Evolutionary conservation across 1,284 basidiomycete species (phyloP), one percentile per base, ranked within the genome.

Genomic region (Puccinia hordei): DNA sequence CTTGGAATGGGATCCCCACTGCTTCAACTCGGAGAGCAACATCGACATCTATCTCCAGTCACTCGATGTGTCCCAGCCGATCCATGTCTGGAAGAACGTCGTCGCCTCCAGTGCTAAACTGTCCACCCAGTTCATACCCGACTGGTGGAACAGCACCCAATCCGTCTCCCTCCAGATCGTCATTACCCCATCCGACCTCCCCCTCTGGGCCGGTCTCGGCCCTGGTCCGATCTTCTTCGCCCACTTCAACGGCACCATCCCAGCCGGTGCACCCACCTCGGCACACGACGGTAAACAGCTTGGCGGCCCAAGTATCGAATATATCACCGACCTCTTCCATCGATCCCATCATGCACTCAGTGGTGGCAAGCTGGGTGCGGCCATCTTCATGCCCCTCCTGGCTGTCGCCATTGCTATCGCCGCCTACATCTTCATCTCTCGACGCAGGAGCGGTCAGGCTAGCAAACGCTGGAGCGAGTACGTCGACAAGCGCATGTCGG

Each of bases 1-100:
- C 13, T 17, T 71, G 46, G 44, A 71, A 51, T 71, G 68, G 68
- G 68, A 71, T 27, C 44, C 44, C 12, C 68, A 71, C 27, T 71
- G 68, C 27, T 46, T 71, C 46, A 19, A 71, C 46, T 71, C 68
- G 30, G 46, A 51, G 27, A 41, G 51, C 27, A 49, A 46, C 27
- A 68, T 79, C n/a, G 77, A 79, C 49, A 79, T 79, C 41, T 79
- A 79, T 33, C 68, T 79, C 24, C 77, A 79, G 30, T 79, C 77
- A 8, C 19, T 79, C 53, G 77, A 79, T 24, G 51, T 44, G 4
- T 51, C 68, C 33, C 53, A 59, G 44, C 77, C 77, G 30, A 79
- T 79, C 46, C 77, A 79, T 30, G 46, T 79, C 22, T 79, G 77
- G 77, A 71, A 79, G 57, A 69, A 68, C 41, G 68, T 79, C 38